phyloP scores from a whole-genome alignment of 768 basidiomycete species.

The Cyathus striatus region DNA sequence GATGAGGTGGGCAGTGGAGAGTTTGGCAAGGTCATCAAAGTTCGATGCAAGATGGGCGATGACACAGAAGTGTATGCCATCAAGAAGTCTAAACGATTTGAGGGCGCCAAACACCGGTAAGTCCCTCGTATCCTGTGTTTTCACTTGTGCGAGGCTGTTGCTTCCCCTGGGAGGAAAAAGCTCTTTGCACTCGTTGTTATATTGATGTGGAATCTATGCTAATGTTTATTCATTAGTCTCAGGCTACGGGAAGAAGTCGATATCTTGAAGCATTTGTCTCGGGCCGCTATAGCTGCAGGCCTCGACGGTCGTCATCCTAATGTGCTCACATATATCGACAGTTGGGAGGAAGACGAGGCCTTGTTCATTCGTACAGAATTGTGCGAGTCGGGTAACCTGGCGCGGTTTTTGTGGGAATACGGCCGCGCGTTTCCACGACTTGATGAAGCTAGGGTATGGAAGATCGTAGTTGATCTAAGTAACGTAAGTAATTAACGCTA shows the following conservation, averaged over 20 bases:
- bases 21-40: conserved; percentile 91
- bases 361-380: conserved; percentile 93
- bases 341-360: conserved; percentile 90
- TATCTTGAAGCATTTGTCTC: conserved; percentile 72
- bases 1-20: conserved; percentile 87
- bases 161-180: not conserved
- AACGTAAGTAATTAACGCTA: conserved; percentile 56
- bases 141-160: conserved; percentile 1
- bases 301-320: conserved; percentile 59
- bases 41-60: conserved; percentile 56
- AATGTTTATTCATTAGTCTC: conserved; percentile 37
- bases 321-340: conserved; percentile 85
- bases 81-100: conserved; percentile 91
- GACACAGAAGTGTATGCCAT: conserved; percentile 68
- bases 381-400: conserved; percentile 90
- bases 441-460: conserved; percentile 94
- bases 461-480: conserved; percentile 86
- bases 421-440: conserved; percentile 79
- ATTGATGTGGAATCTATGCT: conserved; percentile 23
- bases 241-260: conserved; percentile 95
- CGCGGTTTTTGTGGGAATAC: conserved; percentile 87
- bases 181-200: conserved; percentile 10
- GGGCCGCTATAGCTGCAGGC: conserved; percentile 31
- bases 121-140: conserved; percentile 20
- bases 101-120: conserved; percentile 87